Evolutionary conservation across 768 basidiomycete genomes (phyloP).

Genomic region (Russula earlei): DNA sequence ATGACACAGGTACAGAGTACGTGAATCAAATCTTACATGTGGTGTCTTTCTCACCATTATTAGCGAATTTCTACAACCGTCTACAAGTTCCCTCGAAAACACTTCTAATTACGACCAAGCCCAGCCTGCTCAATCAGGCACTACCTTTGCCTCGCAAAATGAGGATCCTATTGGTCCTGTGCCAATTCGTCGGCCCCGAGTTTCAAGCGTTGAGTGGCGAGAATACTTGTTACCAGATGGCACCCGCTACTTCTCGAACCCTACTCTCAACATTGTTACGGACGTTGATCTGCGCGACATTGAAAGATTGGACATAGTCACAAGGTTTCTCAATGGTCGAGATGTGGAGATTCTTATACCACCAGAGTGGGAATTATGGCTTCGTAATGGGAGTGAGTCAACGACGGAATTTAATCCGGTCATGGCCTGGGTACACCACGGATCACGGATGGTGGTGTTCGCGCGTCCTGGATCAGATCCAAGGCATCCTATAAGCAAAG

Average conservation of each 20-base stretch:
- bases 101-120: constrained; percentile 15
- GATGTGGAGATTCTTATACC: constrained; percentile 28
- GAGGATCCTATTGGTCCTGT: constrained; percentile 20
- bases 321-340: constrained; percentile 34
- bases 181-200: too few species aligned
- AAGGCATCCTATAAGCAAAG: too few species aligned
- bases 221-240: constrained; percentile 67
- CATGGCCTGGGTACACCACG: constrained; percentile 60
- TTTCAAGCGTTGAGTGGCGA: constrained; percentile 72
- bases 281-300: constrained; percentile 56
- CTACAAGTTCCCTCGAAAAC: constrained; percentile 24
- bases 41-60: neutral
- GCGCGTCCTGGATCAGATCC: constrained; percentile 13
- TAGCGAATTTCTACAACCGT: constrained; percentile 45
- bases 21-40: constrained; percentile 11
- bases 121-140: constrained; percentile 7
- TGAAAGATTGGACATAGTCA: constrained; percentile 40
- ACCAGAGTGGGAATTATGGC: constrained; percentile 51
- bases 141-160: constrained; percentile 19
- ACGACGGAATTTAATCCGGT: constrained; percentile 31
- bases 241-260: constrained; percentile 59
- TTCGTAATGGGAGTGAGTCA: constrained; percentile 34
- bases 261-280: constrained; percentile 50
- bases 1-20: constrained; percentile 22
- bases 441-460: constrained; percentile 39